phyloP scores from a whole-genome alignment of 2,329 filamentous ascomycete genomes.

The Teratosphaeria nubilosa region DNA sequence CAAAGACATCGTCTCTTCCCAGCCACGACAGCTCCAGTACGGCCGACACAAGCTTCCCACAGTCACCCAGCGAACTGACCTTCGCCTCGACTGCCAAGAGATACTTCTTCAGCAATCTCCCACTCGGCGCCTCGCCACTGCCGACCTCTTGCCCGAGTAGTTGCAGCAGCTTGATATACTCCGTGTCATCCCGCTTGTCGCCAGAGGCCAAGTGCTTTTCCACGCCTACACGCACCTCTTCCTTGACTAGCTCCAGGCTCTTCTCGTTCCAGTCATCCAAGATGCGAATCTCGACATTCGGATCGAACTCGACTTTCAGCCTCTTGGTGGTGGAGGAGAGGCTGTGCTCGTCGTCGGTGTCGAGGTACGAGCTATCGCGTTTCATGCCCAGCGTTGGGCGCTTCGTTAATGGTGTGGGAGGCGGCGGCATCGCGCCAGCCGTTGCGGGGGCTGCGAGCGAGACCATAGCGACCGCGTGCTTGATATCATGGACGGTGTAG shows the following conservation, averaged over 20 bases:
- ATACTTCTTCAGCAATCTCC: conserved; percentile 46
- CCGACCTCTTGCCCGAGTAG: conserved; percentile 18
- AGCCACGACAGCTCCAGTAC: conserved; percentile 52
- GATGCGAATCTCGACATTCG: conserved; percentile 37
- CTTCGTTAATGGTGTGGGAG: conserved; percentile 20
- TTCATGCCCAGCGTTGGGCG: conserved; percentile 26
- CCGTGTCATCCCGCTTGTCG: conserved; percentile 42
- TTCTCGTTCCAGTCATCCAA: conserved; percentile 41
- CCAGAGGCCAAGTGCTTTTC: conserved; percentile 25
- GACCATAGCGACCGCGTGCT: conserved; percentile 17
- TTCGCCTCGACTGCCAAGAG: conserved; percentile 49
- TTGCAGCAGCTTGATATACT: conserved; percentile 43
- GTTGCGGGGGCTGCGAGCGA: conserved; percentile 19
- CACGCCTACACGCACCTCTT: conserved; percentile 49
- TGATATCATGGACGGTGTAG: not conserved
- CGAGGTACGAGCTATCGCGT: conserved; percentile 27
- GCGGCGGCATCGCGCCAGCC: conserved; percentile 23
- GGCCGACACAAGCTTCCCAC: conserved; percentile 48
- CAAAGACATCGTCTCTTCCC: conserved; percentile 50
- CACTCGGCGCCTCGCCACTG: conserved; percentile 38
- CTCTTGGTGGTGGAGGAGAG: conserved; percentile 32
- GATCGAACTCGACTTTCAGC: conserved; percentile 39
- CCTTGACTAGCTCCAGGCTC: conserved; percentile 46
- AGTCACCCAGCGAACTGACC: conserved; percentile 45
- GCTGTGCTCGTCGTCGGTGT: conserved; percentile 26